These are phyloP conservation scores for Stramenopiles sp. DNA, from an alignment of 352 stramenopile species.

Conservation along the genomic window DNA sequence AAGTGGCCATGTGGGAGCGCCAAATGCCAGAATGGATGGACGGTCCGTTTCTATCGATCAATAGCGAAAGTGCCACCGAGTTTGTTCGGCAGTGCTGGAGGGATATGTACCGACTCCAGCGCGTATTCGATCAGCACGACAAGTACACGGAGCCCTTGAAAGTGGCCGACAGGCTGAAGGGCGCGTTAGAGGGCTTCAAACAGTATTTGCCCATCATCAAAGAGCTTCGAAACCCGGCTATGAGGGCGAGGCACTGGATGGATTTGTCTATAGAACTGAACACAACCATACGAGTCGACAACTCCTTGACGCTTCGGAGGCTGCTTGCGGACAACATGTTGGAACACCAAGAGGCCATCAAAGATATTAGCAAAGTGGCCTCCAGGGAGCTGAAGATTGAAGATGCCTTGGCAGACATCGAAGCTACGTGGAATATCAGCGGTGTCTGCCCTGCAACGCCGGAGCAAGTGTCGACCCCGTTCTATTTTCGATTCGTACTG, in stretches of 20 bases:
- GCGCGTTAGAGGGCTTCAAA: not conserved
- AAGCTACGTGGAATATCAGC: not conserved
- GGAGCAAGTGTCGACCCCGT: not conserved
- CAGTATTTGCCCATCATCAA: not conserved
- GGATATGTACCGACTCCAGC: not conserved
- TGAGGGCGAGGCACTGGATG: not conserved
- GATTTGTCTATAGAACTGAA: not conserved
- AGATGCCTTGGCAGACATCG: not conserved
- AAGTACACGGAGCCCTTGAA: not conserved
- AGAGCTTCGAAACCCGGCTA: not conserved
- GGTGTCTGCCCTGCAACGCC: not conserved
- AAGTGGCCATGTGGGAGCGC: not conserved
- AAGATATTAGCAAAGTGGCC: not conserved
- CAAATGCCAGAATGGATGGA: conserved; percentile 1
- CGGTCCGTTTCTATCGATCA: not conserved
- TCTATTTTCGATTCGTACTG: not conserved
- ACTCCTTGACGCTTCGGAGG: not conserved
- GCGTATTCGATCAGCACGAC: not conserved
- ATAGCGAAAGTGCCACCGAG: not conserved
- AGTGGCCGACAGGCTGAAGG: not conserved
- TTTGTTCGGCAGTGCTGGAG: conserved; percentile 1
- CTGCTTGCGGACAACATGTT: not conserved
- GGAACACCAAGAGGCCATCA: not conserved
- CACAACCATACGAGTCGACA: not conserved
- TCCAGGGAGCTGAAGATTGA: not conserved